Evolutionary conservation across 2,329 filamentous ascomycete species (phyloP).

Genomic region (Mycosphaerelloides madeirae): DNA sequence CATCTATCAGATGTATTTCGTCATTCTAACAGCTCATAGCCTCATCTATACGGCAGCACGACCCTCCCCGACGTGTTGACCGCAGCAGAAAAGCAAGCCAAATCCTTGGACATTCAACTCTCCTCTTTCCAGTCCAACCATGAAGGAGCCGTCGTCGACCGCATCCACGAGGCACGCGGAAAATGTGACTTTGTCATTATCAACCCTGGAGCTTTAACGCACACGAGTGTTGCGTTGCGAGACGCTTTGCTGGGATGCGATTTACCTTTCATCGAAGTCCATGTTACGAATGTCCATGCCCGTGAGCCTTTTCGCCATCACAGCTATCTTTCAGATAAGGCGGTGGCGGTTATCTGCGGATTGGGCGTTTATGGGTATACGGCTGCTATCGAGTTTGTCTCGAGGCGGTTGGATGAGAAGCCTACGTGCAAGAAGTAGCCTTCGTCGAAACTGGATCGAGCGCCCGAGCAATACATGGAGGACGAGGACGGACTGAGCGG

Average conservation of each 20-base stretch:
- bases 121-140: constrained; percentile 70
- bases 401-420: constrained; percentile 19
- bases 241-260: constrained; percentile 65
- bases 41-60: constrained; percentile 65
- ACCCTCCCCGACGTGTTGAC: constrained; percentile 61
- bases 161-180: constrained; percentile 62
- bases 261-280: constrained; percentile 73
- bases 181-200: constrained; percentile 64
- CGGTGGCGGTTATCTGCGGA: constrained; percentile 66
- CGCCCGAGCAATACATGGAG: no score
- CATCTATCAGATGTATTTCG: no score
- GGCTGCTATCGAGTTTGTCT: constrained; percentile 42
- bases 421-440: constrained; percentile 5
- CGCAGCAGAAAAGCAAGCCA: constrained; percentile 48
- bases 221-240: constrained; percentile 71
- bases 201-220: constrained; percentile 70
- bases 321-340: constrained; percentile 72
- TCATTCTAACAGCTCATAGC: constrained; percentile 28
- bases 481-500: no score
- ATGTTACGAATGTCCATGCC: constrained; percentile 69
- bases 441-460: background rate
- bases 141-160: constrained; percentile 69
- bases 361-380: constrained; percentile 49
- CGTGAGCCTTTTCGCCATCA: constrained; percentile 64
- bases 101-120: constrained; percentile 47